Conservation (phyloP, 331 rosid species). For the Cydonia oblonga region DNA sequence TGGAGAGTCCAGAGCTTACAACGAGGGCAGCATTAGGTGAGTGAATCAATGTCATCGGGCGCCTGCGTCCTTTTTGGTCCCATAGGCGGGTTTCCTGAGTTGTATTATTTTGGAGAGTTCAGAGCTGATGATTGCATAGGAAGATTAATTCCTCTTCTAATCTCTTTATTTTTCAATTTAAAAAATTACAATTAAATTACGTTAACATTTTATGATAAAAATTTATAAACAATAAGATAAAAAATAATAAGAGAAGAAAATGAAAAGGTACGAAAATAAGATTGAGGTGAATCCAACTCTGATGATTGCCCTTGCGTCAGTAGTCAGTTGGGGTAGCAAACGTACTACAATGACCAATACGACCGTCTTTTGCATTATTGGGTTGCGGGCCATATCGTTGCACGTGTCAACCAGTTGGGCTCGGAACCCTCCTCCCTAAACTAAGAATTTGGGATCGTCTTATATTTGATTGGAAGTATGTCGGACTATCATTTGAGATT, state of each 20-base stretch:
- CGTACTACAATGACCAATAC: background rate
- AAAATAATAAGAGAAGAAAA: fast-evolving
- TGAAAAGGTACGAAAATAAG: too few relatives aligned
- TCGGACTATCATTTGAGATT: background rate
- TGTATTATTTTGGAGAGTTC: too few relatives aligned
- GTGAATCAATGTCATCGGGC: background rate
- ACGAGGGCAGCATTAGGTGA: background rate
- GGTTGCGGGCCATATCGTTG: background rate
- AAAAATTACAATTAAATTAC: fast-evolving
- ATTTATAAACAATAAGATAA: too few relatives aligned
- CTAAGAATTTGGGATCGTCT: too few relatives aligned
- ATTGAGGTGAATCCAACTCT: fast-evolving
- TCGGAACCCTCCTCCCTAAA: background rate
- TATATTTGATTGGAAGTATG: background rate
- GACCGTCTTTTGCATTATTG: too few relatives aligned
- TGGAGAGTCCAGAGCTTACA: too few relatives aligned
- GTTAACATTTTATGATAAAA: too few relatives aligned
- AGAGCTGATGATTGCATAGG: too few relatives aligned
- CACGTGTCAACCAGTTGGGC: background rate
- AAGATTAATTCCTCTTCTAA: fast-evolving
- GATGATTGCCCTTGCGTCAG: too few relatives aligned
- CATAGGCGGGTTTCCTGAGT: background rate
- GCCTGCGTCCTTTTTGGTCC: background rate
- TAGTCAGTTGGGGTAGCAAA: too few relatives aligned
- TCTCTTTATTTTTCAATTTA: fast-evolving